Conservation (phyloP, 2,329 filamentous ascomycete species). For the Phialocephala subalpina region DNA sequence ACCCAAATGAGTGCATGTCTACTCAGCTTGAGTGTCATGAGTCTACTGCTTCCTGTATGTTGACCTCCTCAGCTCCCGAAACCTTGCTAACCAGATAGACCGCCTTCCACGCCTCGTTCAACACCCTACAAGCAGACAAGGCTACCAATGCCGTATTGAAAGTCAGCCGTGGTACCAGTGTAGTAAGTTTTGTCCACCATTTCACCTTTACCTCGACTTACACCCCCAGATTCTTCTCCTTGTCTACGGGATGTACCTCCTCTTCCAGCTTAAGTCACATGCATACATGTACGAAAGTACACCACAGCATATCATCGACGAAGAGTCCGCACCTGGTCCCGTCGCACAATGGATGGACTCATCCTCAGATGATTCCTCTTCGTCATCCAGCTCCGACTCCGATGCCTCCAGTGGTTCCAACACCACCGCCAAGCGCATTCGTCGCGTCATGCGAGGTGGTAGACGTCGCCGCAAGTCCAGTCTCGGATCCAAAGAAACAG, state of each 20-base stretch:
- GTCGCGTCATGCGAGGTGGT: slow-evolving; percentile 73
- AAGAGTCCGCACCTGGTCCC: slow-evolving; percentile 86
- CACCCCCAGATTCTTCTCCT: slow-evolving; percentile 71
- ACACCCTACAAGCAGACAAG: slow-evolving; percentile 52
- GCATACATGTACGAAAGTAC: slow-evolving; percentile 92
- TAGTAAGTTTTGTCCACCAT: slow-evolving; percentile 60
- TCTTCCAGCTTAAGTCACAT: slow-evolving; percentile 93
- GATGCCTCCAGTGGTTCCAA: slow-evolving; percentile 72
- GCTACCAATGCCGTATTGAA: slow-evolving; percentile 79
- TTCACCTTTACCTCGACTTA: slow-evolving; percentile 19
- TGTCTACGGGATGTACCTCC: slow-evolving; percentile 82
- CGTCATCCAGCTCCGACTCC: slow-evolving; percentile 72
- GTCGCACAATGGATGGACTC: slow-evolving; percentile 80
- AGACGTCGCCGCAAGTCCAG: slow-evolving; percentile 79
- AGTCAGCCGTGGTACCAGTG: slow-evolving; percentile 89
- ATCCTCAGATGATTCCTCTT: slow-evolving; percentile 66
- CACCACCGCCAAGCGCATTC: slow-evolving; percentile 79
- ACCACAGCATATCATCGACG: slow-evolving; percentile 90
- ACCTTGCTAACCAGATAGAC: slow-evolving; percentile 58
- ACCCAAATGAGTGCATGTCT: slow-evolving; percentile 97
- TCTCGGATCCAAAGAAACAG: slow-evolving; percentile 70
- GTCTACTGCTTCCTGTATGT: slow-evolving; percentile 80
- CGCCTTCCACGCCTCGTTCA: slow-evolving; percentile 91
- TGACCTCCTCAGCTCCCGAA: not conserved
- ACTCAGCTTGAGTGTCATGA: slow-evolving; percentile 89